phyloP scores from a whole-genome alignment of 331 rosid genomes.

The Quercus tomentella region DNA sequence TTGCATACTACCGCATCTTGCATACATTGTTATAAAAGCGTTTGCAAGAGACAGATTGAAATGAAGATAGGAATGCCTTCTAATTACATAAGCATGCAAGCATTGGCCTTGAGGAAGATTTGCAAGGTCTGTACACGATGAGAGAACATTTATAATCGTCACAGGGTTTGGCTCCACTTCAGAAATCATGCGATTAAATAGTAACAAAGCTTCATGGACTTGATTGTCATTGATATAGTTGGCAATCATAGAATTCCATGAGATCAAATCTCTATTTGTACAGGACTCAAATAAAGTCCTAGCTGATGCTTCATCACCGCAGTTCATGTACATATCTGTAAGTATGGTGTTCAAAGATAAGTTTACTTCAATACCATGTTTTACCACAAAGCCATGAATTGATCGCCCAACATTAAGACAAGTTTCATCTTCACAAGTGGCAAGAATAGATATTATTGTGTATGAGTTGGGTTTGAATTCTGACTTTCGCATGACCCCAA shows the following conservation, averaged over 20 bases:
- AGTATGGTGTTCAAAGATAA: constrained; percentile 39
- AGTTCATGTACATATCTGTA: constrained; percentile 42
- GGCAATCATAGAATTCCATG: constrained; percentile 45
- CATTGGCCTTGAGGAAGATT: constrained; percentile 35
- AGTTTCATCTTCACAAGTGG: constrained; percentile 25
- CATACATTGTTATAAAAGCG: constrained; percentile 39
- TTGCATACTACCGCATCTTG: constrained; percentile 39
- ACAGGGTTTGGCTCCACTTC: constrained; percentile 40
- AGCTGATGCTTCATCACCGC: constrained; percentile 39
- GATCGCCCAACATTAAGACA: constrained; percentile 27
- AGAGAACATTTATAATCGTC: constrained; percentile 38
- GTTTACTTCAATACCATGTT: constrained; percentile 32
- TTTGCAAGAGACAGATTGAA: constrained; percentile 31
- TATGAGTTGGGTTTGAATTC: constrained; percentile 30
- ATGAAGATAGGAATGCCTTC: constrained; percentile 11
- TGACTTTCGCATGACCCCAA: constrained; percentile 24
- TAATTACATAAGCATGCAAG: constrained; percentile 37
- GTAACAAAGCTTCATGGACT: constrained; percentile 25
- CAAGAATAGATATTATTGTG: constrained; percentile 39
- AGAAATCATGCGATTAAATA: constrained; percentile 34
- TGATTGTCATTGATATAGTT: constrained; percentile 26
- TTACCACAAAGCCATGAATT: constrained; percentile 37
- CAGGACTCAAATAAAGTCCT: constrained; percentile 30
- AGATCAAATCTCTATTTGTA: constrained; percentile 33
- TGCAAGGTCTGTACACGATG: constrained; percentile 41